Evolutionary conservation across 441 rosid species (phyloP).

Genomic region (Populus hybrid): DNA sequence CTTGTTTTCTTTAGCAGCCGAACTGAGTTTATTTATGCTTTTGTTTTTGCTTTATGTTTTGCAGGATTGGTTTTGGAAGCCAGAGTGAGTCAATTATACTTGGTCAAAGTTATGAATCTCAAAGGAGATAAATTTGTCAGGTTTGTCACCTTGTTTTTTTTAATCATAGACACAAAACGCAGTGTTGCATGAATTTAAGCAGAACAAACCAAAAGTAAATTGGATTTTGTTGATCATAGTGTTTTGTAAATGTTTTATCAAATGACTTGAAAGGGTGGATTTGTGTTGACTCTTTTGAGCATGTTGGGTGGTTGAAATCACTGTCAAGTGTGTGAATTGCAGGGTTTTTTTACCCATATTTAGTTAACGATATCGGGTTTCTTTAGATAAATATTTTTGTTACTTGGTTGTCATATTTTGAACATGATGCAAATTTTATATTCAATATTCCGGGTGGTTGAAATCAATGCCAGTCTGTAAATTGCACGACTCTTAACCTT

Average conservation of each 20-base stretch:
- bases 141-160: slow-evolving; percentile 21
- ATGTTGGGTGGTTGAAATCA: not conserved
- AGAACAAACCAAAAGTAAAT: not conserved
- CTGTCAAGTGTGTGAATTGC: not conserved
- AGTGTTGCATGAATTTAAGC: too few relatives aligned
- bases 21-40: not conserved
- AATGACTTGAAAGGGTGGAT: not conserved
- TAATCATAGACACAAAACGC: not conserved
- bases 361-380: not conserved
- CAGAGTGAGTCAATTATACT: not conserved
- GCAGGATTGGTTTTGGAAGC: not conserved
- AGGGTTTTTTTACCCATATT: not conserved
- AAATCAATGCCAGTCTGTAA: not conserved
- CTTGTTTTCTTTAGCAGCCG: not conserved
- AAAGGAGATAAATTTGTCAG: slow-evolving; percentile 35
- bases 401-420: not conserved
- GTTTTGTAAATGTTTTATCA: not conserved
- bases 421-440: not conserved
- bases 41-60: too few relatives aligned
- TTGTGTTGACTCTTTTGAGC: not conserved
- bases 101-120: slow-evolving; percentile 21
- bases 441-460: not conserved
- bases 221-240: not conserved
- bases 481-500: not conserved
- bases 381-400: not conserved